Base-by-base conservation (phyloP, 148 eudicot genomes). In the Nepenthes gracilis region DNA sequence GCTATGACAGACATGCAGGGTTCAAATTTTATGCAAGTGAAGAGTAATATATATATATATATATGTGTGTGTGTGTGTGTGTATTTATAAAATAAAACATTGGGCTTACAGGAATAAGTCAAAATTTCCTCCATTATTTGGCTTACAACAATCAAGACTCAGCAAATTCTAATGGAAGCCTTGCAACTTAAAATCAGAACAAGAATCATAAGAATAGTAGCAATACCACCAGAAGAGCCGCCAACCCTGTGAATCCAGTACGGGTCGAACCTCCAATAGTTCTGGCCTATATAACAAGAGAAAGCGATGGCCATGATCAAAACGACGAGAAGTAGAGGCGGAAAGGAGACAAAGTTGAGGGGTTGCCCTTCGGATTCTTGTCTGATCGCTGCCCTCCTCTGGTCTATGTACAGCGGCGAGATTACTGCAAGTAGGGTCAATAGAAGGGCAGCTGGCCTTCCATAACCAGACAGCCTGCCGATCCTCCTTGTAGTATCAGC, bases 181-280 rank as follows among this genome's bases (percentile, higher is more conserved):
- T 85, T 88, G 35, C 75, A 82, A 70, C 60, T 85, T 54, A 92
- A 62, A 66, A 92, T 79, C 35, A 92, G 63, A 36, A 74, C 68
- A 43, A 92, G 85, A 69, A 92, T 33, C 35, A 80, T 37, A 15
- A 92, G 81, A 59, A 86, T 36, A 33, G 81, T 34, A 9, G 82
- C 38, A 43, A 92, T 75, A 59, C 98, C 98, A 58, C 81, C 77
- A 47, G 96, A 80, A 54, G 96, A 92, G 9, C 98, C 96, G 45
- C 94, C 80, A 54, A 81, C 79, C 38, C 96, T 77, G 65, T 83
- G 85, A 54, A 92, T 92, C 96, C 93, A 88, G 59, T 77, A 75
- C 52, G 85, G 85, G 47, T 88, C 98, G 43, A 83, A 85, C 82
- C 81, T 69, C 64, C 76, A 60, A 54, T 78, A 67, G 33, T 77